Base-by-base conservation (phyloP, 2,329 filamentous ascomycete species). In the Ophiostoma montium region DNA sequence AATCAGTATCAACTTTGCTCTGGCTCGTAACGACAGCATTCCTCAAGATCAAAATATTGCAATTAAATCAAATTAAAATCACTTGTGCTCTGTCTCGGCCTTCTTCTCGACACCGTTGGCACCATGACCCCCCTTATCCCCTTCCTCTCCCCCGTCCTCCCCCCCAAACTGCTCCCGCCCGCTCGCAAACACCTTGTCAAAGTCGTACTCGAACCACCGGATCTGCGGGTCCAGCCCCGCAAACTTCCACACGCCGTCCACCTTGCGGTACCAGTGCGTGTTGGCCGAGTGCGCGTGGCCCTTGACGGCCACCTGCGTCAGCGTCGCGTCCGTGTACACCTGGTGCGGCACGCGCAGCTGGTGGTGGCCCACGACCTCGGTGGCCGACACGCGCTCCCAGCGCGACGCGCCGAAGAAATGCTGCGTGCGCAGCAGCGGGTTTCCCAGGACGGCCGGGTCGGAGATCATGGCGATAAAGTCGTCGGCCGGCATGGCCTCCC, bases 391-490 rank as follows among this genome's bases (percentile, higher is more conserved):
- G 55, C 69, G 71, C 59, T 76, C 69, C 72, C 72, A 81, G 61
- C 72, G 72, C 16, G 71, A 70, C 32, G 68, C 71, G 47, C 77
- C 76, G 56, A 82, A 72, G 57, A 82, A 73, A 64, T 82, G 79
- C 61, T 83, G 79, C 7, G 78, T 82, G 62, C 73, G 75, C 50
- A 82, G 67, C 18, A 74, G 69, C 32, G 71, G 71, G 63, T 81
- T 75, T 52, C 79, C 78, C 23, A 83, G 67, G 53, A 82, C 76
- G 2, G 67, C 62, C 18, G 66, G 63, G 58, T 70, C 68, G 23
- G 74, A 75, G 56, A 78, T 66, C 75, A 82, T 80, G 54, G 62
- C 58, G 59, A 81, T 65, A 64, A 72, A 82, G n/a, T 80, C 75
- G 3, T 74, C 69, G 1, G 75, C 74, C 1, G 74, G 67, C 75